phyloP scores from a whole-genome alignment of 495 filamentous ascomycete genomes.

The Penicillium maclennaniae region DNA sequence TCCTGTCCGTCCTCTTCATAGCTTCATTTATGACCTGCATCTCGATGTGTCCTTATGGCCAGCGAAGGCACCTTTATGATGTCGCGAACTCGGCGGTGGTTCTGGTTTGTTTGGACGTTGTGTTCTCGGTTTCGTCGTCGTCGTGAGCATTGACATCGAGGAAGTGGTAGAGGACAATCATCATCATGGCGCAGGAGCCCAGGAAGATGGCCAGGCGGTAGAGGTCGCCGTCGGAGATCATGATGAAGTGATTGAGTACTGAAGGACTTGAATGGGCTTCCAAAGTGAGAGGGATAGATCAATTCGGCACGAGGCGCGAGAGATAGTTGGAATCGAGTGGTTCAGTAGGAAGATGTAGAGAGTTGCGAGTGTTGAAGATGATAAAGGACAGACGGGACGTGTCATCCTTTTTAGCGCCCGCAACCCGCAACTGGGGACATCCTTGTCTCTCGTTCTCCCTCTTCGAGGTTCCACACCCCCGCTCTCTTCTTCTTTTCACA shows the following conservation, averaged over 20 bases:
- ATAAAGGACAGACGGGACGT: background rate
- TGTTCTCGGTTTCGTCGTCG: constrained; percentile 24
- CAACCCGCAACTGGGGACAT: background rate
- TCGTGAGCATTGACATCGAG: constrained; percentile 87
- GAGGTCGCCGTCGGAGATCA: constrained; percentile 84
- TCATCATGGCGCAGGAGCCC: constrained; percentile 84
- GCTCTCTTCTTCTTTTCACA: background rate
- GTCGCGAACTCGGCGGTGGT: constrained; percentile 21
- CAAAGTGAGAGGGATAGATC: background rate
- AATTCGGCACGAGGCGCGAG: background rate
- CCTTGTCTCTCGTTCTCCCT: background rate
- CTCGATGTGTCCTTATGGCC: background rate
- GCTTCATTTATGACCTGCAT: background rate
- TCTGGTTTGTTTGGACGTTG: constrained; percentile 19
- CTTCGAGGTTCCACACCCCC: background rate
- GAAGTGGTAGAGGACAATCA: constrained; percentile 95
- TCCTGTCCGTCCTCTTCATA: constrained; percentile 1
- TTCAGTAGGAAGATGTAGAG: background rate
- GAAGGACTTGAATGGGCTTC: background rate
- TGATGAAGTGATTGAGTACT: constrained; percentile 33
- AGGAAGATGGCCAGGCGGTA: constrained; percentile 89
- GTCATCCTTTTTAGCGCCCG: background rate
- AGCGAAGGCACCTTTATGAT: constrained; percentile 1
- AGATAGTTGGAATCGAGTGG: background rate
- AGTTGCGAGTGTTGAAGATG: background rate